A percentile compares a stretch with the other conserved stretches of the same genome.
phyloP scores from a whole-genome alignment of 768 basidiomycete species.

The Butyriboletus loyo region DNA sequence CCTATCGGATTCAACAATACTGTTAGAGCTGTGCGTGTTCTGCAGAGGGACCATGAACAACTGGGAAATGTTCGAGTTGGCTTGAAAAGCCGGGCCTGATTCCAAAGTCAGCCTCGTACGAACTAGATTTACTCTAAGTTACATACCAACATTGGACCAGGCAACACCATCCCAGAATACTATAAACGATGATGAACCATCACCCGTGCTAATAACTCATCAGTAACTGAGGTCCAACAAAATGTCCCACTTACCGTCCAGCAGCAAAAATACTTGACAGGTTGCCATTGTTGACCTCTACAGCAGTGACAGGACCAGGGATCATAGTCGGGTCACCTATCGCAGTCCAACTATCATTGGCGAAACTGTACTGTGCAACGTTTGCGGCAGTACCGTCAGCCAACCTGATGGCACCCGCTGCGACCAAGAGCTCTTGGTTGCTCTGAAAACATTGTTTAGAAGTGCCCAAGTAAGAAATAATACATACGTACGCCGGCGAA shows the following conservation, averaged over 20 bases:
- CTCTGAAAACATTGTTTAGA: constrained; percentile 38
- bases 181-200: constrained; percentile 67
- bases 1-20: constrained; percentile 77
- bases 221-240: neutral
- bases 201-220: constrained; percentile 41
- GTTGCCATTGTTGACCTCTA: constrained; percentile 82
- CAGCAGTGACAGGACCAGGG: constrained; percentile 87
- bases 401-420: constrained; percentile 75
- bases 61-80: constrained; percentile 69
- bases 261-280: constrained; percentile 85
- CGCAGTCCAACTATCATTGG: constrained; percentile 71
- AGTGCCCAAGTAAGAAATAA: neutral
- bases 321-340: constrained; percentile 59
- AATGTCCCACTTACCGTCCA: constrained; percentile 60
- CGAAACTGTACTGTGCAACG: constrained; percentile 69
- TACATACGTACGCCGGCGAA: constrained; percentile 69
- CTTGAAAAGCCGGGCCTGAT: constrained; percentile 53
- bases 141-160: constrained; percentile 69
- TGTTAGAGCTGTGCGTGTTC: constrained; percentile 65
- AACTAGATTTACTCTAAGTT: neutral
- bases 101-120: neutral
- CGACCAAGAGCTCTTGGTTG: constrained; percentile 68
- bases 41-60: constrained; percentile 88
- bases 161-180: constrained; percentile 78
- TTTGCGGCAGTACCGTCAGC: constrained; percentile 62